Conservation (phyloP, 495 filamentous ascomycete species). For the Penicillium argentinense region DNA sequence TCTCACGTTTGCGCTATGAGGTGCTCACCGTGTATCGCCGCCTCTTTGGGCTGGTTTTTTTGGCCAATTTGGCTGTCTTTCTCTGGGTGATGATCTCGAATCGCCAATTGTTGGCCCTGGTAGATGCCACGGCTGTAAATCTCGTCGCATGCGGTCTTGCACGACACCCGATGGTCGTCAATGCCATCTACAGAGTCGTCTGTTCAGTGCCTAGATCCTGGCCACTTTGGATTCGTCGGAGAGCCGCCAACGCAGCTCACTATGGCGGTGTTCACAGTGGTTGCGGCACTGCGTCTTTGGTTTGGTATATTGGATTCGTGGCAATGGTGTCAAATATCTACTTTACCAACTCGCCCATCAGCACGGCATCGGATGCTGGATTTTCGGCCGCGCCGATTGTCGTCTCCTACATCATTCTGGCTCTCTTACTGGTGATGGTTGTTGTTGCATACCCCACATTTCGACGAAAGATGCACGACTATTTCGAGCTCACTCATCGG, state of each 20-base stretch:
- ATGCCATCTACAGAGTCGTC: conserved; percentile 59
- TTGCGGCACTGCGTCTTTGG: conserved; percentile 57
- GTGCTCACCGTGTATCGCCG: conserved; percentile 40
- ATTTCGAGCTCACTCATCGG: conserved; percentile 67
- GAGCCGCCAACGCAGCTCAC: conserved; percentile 66
- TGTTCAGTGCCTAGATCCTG: conserved; percentile 51
- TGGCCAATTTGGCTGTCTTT: conserved; percentile 44
- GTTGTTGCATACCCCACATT: conserved; percentile 47
- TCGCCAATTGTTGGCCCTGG: conserved; percentile 18
- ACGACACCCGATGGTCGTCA: conserved; percentile 68
- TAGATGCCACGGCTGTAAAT: conserved; percentile 44
- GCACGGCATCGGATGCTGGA: conserved; percentile 4
- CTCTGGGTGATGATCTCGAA: conserved; percentile 27
- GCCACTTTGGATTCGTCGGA: conserved; percentile 57
- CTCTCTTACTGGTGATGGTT: conserved; percentile 35
- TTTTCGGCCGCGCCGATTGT: conserved; percentile 20
- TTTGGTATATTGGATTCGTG: conserved; percentile 63
- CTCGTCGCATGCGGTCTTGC: conserved; percentile 48
- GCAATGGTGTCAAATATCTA: conserved; percentile 39
- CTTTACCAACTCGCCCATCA: conserved; percentile 14
- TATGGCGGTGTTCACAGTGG: conserved; percentile 71
- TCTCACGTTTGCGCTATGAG: conserved; percentile 24
- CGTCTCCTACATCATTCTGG: conserved; percentile 21
- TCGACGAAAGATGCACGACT: conserved; percentile 57
- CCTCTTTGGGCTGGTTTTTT: conserved; percentile 42